Conservation (phyloP, 2,329 filamentous ascomycete genomes). For the Sporothrix brasiliensis region DNA sequence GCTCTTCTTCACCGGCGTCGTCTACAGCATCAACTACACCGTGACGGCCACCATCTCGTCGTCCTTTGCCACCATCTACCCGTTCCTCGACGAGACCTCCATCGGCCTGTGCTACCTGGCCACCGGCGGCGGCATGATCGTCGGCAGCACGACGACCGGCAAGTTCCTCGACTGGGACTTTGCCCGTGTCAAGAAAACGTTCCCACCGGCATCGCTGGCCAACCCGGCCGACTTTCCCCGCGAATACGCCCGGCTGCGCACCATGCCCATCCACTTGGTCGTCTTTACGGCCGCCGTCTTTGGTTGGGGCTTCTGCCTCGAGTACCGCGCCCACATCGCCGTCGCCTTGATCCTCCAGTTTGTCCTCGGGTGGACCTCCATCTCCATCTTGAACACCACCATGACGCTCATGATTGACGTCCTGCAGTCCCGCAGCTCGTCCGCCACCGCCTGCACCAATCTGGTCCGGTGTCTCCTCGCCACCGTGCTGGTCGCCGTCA, state of each 20-base stretch:
- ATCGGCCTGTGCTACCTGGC: conserved; percentile 43
- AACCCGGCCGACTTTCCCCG: conserved; percentile 38
- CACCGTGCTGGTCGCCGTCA: conserved; percentile 40
- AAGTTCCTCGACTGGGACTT: conserved; percentile 43
- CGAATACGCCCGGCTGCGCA: conserved; percentile 39
- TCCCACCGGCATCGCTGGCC: not conserved
- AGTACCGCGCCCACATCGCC: conserved; percentile 37
- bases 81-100: conserved; percentile 40
- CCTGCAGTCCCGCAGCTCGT: conserved; percentile 40
- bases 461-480: conserved; percentile 41
- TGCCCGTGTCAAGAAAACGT: conserved; percentile 35
- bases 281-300: conserved; percentile 38
- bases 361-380: conserved; percentile 41
- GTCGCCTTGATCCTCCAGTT: conserved; percentile 39
- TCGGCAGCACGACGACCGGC: conserved; percentile 40
- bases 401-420: conserved; percentile 44
- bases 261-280: conserved; percentile 38
- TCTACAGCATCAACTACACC: conserved; percentile 45
- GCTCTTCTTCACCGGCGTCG: conserved; percentile 42
- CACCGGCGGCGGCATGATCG: conserved; percentile 42
- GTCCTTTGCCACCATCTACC: conserved; percentile 40
- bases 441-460: conserved; percentile 41
- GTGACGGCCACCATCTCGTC: conserved; percentile 45
- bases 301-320: conserved; percentile 41
- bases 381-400: conserved; percentile 42